Base-by-base conservation (phyloP, 805 yeast genomes). In the Candida ipomoeae region DNA sequence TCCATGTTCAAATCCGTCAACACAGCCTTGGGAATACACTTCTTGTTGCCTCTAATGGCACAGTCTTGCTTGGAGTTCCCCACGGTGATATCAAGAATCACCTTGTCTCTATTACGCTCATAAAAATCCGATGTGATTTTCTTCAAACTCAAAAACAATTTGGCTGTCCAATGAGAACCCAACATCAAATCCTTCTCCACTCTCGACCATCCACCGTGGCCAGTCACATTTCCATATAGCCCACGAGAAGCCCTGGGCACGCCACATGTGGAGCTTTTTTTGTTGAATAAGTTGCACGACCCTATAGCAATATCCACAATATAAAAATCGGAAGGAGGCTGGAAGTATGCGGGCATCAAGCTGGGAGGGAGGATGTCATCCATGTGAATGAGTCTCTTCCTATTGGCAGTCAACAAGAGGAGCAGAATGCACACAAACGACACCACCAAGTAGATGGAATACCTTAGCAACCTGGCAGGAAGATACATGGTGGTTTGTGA, bases 171-270 rank as follows among this genome's bases (percentile, higher is more conserved):
- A 4, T 75, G 67, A 20, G 62, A 55, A 4, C 75, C 74, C 49
- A 81, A 66, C 15, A 60, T 58, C 36, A 82, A 65, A 58, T 81
- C 84, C 55, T 80, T 80, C 20, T 72, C 71, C 23, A 78, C 53
- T 45, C 67, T 64, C 35, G 54, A 48, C 82, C 83, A 80, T 11
- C 67, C 67, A 6, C 65, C 65, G 23, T 46, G 41, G 2, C 38
- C 47, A 14, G 50, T 48, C 13, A 57, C 54, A 45, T 58, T 52
- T 13, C 61, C 61, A 36, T 52, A 55, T 0, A 39, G 26, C 6
- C 60, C 60, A 6, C 42, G 37, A 2, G 49, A 34, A 3, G 52
- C 50, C 21, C 35, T 45, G 13, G 60, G 61, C 1, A 49, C 29
- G 13, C 55, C 61, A 21, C 60, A 56, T 3, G 40, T 40, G 10